These are phyloP conservation scores for Wickerhamomyces bovis DNA, from an alignment of 805 yeast genomes.

Conservation along the genomic window DNA sequence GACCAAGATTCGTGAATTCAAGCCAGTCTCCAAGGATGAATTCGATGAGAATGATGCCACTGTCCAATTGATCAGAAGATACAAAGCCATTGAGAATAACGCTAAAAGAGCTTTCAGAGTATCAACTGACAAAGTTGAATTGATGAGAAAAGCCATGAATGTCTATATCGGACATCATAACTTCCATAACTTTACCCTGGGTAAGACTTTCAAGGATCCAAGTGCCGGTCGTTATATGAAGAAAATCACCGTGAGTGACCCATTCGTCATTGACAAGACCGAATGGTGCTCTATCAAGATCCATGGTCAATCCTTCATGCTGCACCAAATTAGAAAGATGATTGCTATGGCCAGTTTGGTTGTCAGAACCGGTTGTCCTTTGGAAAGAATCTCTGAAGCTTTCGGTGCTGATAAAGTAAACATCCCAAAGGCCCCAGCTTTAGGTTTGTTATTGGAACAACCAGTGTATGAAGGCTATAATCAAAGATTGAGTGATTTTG, in stretches of 20 bases:
- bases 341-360: slow-evolving; percentile 88
- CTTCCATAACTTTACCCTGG: slow-evolving; percentile 83
- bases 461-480: slow-evolving; percentile 91
- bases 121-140: slow-evolving; percentile 51
- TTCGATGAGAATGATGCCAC: slow-evolving; percentile 33
- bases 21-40: slow-evolving; percentile 32
- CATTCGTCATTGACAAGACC: slow-evolving; percentile 86
- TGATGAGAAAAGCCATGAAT: slow-evolving; percentile 62
- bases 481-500: slow-evolving; percentile 60
- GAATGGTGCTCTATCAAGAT: slow-evolving; percentile 96
- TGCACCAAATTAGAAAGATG: slow-evolving; percentile 97
- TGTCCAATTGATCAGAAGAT: slow-evolving; percentile 37
- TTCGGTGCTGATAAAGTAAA: slow-evolving; percentile 71
- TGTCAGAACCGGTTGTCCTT: slow-evolving; percentile 81
- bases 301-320: slow-evolving; percentile 97
- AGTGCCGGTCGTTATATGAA: slow-evolving; percentile 84
- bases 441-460: slow-evolving; percentile 82
- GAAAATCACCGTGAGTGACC: slow-evolving; percentile 71
- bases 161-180: slow-evolving; percentile 84
- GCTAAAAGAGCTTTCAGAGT: slow-evolving; percentile 68
- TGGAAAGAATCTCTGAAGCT: slow-evolving; percentile 67
- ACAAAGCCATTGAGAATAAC: slow-evolving; percentile 58
- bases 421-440: slow-evolving; percentile 96
- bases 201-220: slow-evolving; percentile 78
- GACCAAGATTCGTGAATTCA: slow-evolving; percentile 22